A percentile compares a stretch with the other conserved stretches of the same genome.
Conservation (phyloP, 2,329 filamentous ascomycete species). For the Verticillium tricorpus region DNA sequence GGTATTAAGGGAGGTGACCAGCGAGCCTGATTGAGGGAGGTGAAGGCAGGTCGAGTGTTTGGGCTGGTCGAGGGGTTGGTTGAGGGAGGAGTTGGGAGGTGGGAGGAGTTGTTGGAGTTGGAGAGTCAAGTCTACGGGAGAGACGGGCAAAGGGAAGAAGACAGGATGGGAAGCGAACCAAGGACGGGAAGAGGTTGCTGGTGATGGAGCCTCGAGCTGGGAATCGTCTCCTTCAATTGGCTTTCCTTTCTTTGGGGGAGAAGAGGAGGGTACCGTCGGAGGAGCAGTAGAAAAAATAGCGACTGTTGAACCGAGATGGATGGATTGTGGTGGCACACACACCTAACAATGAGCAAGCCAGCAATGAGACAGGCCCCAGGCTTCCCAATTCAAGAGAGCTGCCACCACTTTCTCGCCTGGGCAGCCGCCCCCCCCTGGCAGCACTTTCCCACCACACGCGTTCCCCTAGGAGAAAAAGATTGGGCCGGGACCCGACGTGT, state of each 20-base stretch:
- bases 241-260: background rate
- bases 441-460: constrained; percentile 3
- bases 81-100: constrained; percentile 5
- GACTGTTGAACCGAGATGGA: constrained; percentile 14
- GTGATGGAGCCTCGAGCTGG: background rate
- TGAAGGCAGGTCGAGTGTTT: constrained; percentile 3
- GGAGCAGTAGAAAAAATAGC: constrained; percentile 9
- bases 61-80: background rate
- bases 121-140: background rate
- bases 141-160: constrained; percentile 13
- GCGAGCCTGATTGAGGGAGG: constrained; percentile 11
- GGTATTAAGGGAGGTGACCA: constrained; percentile 1
- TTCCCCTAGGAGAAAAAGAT: constrained; percentile 2
- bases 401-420: background rate
- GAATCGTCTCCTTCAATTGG: constrained; percentile 1
- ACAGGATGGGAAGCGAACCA: constrained; percentile 2
- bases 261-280: background rate
- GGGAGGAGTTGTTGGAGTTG: constrained; percentile 1
- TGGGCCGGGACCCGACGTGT: constrained; percentile 4
- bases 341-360: background rate
- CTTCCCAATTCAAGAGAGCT: background rate
- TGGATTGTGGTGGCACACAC: background rate
- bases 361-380: background rate
- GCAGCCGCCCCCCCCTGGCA: background rate
- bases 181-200: background rate